phyloP scores from a whole-genome alignment of 2,329 filamentous ascomycete genomes.

The Scleromitrula shiraiana region DNA sequence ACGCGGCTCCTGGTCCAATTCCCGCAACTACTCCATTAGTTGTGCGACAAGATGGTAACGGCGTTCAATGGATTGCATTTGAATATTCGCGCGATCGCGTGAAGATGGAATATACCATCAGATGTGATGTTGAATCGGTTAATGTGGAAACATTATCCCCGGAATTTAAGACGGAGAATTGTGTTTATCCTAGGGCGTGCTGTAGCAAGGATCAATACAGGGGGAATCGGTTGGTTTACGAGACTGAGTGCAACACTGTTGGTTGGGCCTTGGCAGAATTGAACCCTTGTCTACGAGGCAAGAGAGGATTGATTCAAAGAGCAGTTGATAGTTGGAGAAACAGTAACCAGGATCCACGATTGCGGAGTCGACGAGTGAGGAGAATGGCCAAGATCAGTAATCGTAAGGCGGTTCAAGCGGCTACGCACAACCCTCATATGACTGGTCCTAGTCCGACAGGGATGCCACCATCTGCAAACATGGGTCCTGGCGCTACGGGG shows the following conservation, averaged over 20 bases:
- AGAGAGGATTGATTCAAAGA: constrained; percentile 90
- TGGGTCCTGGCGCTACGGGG: constrained; percentile 46
- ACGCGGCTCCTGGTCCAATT: constrained; percentile 90
- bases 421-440: constrained; percentile 52
- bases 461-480: constrained; percentile 54
- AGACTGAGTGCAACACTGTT: constrained; percentile 98
- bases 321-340: constrained; percentile 99
- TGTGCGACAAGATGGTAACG: constrained; percentile 89
- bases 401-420: constrained; percentile 59
- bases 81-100: constrained; percentile 95
- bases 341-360: constrained; percentile 90
- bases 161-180: constrained; percentile 97
- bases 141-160: constrained; percentile 75
- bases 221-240: constrained; percentile 90
- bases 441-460: constrained; percentile 58
- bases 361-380: constrained; percentile 84
- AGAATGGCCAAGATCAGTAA: constrained; percentile 95
- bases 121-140: constrained; percentile 95
- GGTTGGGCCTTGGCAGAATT: constrained; percentile 96
- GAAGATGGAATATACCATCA: constrained; percentile 99
- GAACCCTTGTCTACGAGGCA: constrained; percentile 83
- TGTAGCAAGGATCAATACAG: constrained; percentile 94
- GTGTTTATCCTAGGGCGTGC: constrained; percentile 92
- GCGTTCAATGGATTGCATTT: constrained; percentile 97
- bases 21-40: constrained; percentile 93